Evolutionary conservation across 139 green algal genomes (phyloP), one percentile per base, ranked within the genome.

Genomic region (Tetraselmis chui): DNA sequence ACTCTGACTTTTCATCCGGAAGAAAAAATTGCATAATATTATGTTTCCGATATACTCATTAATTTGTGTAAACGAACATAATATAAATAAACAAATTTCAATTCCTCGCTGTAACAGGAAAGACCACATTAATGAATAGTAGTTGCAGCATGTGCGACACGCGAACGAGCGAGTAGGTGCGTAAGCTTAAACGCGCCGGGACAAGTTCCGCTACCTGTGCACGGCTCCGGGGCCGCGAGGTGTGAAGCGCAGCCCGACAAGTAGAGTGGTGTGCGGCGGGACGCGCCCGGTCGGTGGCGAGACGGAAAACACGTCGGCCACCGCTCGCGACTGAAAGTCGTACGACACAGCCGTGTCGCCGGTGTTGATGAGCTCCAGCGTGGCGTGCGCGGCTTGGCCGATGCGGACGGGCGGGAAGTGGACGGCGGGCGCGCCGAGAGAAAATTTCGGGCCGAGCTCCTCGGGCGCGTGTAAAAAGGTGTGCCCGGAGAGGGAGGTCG

Each of bases 311-410:
- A 18, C 11, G 11, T 67, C 45, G 11, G 18, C 11, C 5, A 18
- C 45, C 11, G 11, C 45, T 18, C 18, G 45, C 45, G 45, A 18
- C 45, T 81, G 80, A 59, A 93, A 89, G 23, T 82, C 82, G 84
- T 90, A 94, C 45, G 81, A 78, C 25, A 89, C 82, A 5, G 89
- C 84, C 23, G 89, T 93, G 89, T 95, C 92, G 0, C 92, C 90
- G 76, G 88, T 77, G 86, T 95, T 95, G 23, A 79, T 45, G 23
- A 95, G 80, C 79, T 84, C 82, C 58, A 93, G 75, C 25, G 91
- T 93, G 80, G 91, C 86, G 83, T 90, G 79, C 23, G 85, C 82
- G 1, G 59, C 23, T 59, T 90, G 81, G 2, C 87, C 85, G 0
- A 82, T 78, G 1, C 81, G 83, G 77, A 81, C 88, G 27, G 91